These are phyloP conservation scores for Trapa incisa DNA, from an alignment of 345 rosid genomes.

Conservation along the genomic window DNA sequence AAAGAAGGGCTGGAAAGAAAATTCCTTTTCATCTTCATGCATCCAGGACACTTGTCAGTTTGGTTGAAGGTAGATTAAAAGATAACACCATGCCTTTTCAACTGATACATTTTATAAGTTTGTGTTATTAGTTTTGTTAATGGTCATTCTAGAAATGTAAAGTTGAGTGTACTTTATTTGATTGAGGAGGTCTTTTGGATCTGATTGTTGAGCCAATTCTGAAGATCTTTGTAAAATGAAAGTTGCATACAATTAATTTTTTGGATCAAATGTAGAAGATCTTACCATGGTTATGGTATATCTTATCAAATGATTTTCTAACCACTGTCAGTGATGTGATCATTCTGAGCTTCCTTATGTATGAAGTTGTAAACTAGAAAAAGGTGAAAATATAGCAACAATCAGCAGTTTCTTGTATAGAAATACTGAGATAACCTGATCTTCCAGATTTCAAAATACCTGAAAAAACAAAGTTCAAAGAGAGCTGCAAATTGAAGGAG, in stretches of 20 bases:
- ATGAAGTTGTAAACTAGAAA: neutral
- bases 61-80: constrained; percentile 55
- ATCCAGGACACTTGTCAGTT: constrained; percentile 42
- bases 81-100: neutral
- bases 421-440: constrained; percentile 4
- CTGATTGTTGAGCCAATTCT: neutral
- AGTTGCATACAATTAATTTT: neutral
- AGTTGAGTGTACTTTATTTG: neutral
- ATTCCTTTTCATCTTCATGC: constrained; percentile 82
- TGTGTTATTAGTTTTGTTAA: neutral
- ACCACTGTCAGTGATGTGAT: neutral
- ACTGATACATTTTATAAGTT: neutral
- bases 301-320: neutral
- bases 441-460: constrained; percentile 48
- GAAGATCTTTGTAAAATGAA: neutral
- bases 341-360: neutral
- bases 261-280: neutral
- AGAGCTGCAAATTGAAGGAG: constrained; percentile 28
- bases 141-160: neutral
- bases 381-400: neutral
- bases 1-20: constrained; percentile 43
- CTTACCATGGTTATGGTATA: neutral
- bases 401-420: neutral
- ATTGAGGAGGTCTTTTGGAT: neutral
- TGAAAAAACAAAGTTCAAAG: constrained; percentile 32